phyloP scores from a whole-genome alignment of 345 rosid species.

The Noccaea caerulescens region DNA sequence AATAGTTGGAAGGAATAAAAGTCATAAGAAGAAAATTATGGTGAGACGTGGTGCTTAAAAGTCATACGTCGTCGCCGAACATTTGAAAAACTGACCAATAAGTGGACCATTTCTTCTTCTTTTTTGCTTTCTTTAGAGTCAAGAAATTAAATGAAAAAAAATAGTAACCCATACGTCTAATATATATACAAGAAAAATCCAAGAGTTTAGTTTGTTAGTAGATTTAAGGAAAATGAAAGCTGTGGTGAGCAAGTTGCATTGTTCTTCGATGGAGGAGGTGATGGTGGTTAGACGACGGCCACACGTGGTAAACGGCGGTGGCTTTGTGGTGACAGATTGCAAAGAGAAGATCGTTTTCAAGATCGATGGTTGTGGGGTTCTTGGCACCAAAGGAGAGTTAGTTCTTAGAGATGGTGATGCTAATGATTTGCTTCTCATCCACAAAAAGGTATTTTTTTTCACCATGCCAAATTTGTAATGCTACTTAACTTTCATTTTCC shows the following conservation, averaged over 20 bases:
- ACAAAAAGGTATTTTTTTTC: slow-evolving; percentile 59
- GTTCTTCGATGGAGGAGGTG: slow-evolving; percentile 57
- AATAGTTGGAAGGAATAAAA: no score
- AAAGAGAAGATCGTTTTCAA: slow-evolving; percentile 64
- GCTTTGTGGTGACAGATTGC: slow-evolving; percentile 81
- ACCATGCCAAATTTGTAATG: neutral
- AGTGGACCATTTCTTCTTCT: slow-evolving; percentile 31
- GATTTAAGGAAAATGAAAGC: slow-evolving; percentile 37
- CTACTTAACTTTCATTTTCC: neutral
- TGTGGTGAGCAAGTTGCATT: slow-evolving; percentile 70
- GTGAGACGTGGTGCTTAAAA: slow-evolving; percentile 16
- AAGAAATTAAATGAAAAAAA: slow-evolving; percentile 22
- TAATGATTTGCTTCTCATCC: slow-evolving; percentile 65
- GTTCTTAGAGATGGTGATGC: slow-evolving; percentile 60
- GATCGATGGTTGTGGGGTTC: slow-evolving; percentile 83
- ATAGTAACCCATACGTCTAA: neutral
- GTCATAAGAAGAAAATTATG: neutral
- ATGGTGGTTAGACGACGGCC: slow-evolving; percentile 81
- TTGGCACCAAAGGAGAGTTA: slow-evolving; percentile 66
- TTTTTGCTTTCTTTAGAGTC: slow-evolving; percentile 37
- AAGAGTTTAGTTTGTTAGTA: slow-evolving; percentile 16
- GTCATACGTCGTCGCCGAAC: slow-evolving; percentile 35
- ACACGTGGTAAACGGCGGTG: slow-evolving; percentile 72
- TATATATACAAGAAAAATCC: neutral
- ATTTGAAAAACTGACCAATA: slow-evolving; percentile 32